Conservation (phyloP, 768 basidiomycete genomes). For the Butyriboletus loyo region DNA sequence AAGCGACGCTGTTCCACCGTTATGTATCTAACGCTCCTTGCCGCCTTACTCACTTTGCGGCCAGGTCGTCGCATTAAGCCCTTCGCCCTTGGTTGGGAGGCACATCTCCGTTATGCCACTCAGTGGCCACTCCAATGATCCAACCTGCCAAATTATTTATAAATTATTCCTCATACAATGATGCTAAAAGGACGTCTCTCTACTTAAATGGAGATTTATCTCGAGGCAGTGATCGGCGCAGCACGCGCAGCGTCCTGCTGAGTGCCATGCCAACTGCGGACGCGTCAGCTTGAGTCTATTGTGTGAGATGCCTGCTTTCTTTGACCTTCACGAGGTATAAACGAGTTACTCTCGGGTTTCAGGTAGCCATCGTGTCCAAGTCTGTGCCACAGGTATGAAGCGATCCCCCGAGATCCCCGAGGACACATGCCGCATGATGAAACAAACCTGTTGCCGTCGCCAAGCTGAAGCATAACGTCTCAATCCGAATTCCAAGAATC, state of each 20-base stretch:
- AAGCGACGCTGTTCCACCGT: not conserved
- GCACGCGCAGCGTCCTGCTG: not conserved
- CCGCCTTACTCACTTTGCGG: not conserved
- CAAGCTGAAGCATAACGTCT: not conserved
- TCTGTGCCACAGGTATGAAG: not conserved
- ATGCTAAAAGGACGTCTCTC: not conserved
- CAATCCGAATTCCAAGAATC: not conserved
- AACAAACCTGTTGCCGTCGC: not conserved
- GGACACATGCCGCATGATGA: not conserved
- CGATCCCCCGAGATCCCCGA: not conserved
- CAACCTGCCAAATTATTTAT: not conserved
- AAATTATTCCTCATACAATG: not conserved
- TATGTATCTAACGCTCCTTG: not conserved
- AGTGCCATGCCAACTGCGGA: not conserved
- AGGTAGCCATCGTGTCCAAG: not conserved
- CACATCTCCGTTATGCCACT: not conserved
- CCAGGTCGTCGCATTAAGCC: not conserved
- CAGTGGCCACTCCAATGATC: not conserved
- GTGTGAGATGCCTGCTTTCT: not conserved
- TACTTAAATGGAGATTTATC: not conserved
- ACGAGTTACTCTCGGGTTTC: not conserved
- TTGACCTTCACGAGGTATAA: not conserved
- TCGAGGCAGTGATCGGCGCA: slow-evolving; percentile 1
- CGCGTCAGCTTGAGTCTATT: not conserved
- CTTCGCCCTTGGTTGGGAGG: too few species aligned